Evolutionary conservation across 1,284 basidiomycete genomes (phyloP).

Genomic region (Hemileia vastatrix): DNA sequence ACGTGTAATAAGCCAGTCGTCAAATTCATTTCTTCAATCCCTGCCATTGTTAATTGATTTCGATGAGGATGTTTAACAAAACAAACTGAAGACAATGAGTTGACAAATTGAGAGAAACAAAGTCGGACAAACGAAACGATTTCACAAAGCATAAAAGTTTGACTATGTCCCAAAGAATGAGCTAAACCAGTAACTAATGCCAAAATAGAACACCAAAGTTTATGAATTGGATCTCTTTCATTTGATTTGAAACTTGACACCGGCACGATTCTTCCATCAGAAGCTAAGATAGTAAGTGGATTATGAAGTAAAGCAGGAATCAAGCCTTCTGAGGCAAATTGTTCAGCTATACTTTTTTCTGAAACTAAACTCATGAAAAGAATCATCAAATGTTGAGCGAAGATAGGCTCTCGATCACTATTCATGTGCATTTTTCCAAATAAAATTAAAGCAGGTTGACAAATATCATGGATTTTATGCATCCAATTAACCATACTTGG

Average conservation of each 20-base stretch:
- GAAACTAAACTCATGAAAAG: conserved; percentile 18
- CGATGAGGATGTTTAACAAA: conserved; percentile 3
- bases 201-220: conserved; percentile 22
- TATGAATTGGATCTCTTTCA: conserved; percentile 15
- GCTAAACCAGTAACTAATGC: conserved; percentile 17
- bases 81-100: conserved; percentile 8
- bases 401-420: conserved; percentile 19
- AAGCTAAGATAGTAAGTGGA: conserved; percentile 18
- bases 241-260: conserved; percentile 8
- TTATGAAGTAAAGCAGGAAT: conserved; percentile 18
- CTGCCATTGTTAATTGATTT: conserved; percentile 13
- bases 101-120: conserved; percentile 16
- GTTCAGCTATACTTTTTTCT: conserved; percentile 18
- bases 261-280: conserved; percentile 16
- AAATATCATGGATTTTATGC: conserved; percentile 20
- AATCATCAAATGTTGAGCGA: conserved; percentile 13
- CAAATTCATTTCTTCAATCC: conserved; percentile 16
- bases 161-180: conserved; percentile 16
- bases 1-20: conserved; percentile 9
- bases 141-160: conserved; percentile 20
- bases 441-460: conserved; percentile 22
- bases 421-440: conserved; percentile 4
- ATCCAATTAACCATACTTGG: conserved; percentile 20
- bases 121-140: conserved; percentile 21
- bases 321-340: conserved; percentile 20